phyloP scores from a whole-genome alignment of 495 filamentous ascomycete species.

The Penicillium canariense region DNA sequence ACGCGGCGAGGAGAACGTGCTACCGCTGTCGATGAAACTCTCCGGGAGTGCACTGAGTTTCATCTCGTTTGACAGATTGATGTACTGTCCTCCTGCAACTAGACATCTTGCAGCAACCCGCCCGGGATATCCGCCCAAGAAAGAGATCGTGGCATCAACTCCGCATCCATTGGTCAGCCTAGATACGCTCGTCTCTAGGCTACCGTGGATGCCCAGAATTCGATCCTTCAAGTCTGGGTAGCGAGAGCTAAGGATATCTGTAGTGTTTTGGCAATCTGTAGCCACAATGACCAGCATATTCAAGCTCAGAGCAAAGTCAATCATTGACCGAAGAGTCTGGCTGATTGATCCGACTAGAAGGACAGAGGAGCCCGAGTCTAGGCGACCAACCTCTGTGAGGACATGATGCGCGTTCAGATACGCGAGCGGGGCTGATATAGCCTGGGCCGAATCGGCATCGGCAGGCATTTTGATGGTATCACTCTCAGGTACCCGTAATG shows the following conservation, averaged over 20 bases:
- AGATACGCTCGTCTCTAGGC: slow-evolving; percentile 16
- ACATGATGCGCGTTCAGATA: slow-evolving; percentile 19
- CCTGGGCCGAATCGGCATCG: slow-evolving; percentile 6
- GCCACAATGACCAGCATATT: slow-evolving; percentile 20
- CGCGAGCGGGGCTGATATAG: slow-evolving; percentile 18
- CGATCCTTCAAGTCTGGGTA: slow-evolving; percentile 13
- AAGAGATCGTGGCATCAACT: slow-evolving; percentile 17
- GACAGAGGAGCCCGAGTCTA: slow-evolving; percentile 11
- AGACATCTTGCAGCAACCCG: slow-evolving; percentile 23
- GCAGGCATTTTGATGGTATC: slow-evolving; percentile 17
- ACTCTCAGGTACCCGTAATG: slow-evolving; percentile 12
- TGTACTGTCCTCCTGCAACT: slow-evolving; percentile 18
- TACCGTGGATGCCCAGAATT: slow-evolving; percentile 9
- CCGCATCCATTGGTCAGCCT: slow-evolving; percentile 21
- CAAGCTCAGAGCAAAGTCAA: slow-evolving; percentile 17
- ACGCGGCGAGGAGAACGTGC: slow-evolving; percentile 16
- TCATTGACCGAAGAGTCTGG: slow-evolving; percentile 20
- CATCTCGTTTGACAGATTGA: slow-evolving; percentile 26
- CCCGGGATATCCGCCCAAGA: slow-evolving; percentile 17
- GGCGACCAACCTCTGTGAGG: slow-evolving; percentile 14
- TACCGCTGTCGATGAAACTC: slow-evolving; percentile 21
- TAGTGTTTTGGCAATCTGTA: slow-evolving; percentile 10
- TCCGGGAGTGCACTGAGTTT: slow-evolving; percentile 21
- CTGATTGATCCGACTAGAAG: slow-evolving; percentile 18
- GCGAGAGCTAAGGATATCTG: slow-evolving; percentile 6